Percentiles rank a stretch among this genome's conserved stretches.
phyloP scores from a whole-genome alignment of 805 yeast genomes.

The Helenozyma rhizophorensis region DNA sequence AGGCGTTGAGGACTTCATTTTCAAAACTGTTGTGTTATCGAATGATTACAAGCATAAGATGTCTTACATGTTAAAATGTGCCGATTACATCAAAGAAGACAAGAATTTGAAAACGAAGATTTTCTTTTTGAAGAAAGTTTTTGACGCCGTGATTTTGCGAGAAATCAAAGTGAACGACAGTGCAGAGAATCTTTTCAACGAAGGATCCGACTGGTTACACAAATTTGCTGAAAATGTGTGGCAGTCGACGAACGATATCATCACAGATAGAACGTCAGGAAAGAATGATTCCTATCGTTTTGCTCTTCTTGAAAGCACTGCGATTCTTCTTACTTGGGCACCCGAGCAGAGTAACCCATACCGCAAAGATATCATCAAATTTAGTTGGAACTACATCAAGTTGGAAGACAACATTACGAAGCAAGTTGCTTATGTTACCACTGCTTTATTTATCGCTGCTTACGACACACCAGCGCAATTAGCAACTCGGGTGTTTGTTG shows the following conservation, averaged over 20 bases:
- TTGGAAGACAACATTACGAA: slow-evolving; percentile 85
- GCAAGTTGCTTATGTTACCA: slow-evolving; percentile 88
- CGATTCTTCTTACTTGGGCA: slow-evolving; percentile 66
- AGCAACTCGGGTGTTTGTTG: slow-evolving; percentile 89
- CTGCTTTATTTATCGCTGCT: slow-evolving; percentile 78
- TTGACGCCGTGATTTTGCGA: slow-evolving; percentile 60
- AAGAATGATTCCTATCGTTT: slow-evolving; percentile 69
- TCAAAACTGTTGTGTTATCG: slow-evolving; percentile 49
- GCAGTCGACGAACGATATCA: slow-evolving; percentile 56
- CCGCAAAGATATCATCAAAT: slow-evolving; percentile 83
- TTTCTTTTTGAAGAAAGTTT: slow-evolving; percentile 51
- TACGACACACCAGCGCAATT: slow-evolving; percentile 87
- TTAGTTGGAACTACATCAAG: slow-evolving; percentile 90
- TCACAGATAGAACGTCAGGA: slow-evolving; percentile 56
- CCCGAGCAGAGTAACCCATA: slow-evolving; percentile 55
- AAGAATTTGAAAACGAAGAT: slow-evolving; percentile 51
- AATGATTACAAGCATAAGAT: slow-evolving; percentile 44
- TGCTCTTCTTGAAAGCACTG: slow-evolving; percentile 76
- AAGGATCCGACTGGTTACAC: slow-evolving; percentile 58
- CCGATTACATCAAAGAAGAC: slow-evolving; percentile 45
- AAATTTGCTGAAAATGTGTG: slow-evolving; percentile 64
- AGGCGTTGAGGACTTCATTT: slow-evolving; percentile 54
- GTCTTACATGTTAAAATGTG: slow-evolving; percentile 46
- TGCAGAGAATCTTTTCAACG: slow-evolving; percentile 42
- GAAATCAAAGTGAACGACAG: slow-evolving; percentile 52